Evolutionary conservation across 257 asterid genomes (phyloP), one percentile per base, ranked within the genome.

Genomic region (Anisodus acutangulus): DNA sequence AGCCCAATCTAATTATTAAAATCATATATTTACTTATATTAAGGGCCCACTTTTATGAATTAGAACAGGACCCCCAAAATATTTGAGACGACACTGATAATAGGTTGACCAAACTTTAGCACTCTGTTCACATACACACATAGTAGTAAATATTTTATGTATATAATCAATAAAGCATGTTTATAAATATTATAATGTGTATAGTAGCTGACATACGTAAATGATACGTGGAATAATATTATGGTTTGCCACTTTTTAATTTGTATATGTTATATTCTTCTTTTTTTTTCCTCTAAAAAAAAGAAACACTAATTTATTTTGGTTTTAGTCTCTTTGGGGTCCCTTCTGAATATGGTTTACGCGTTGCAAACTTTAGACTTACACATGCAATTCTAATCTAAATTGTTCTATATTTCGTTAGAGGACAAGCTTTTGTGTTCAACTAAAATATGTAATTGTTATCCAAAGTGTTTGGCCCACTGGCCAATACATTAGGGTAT

Each of bases 191-290:
- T 3, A 4, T 41, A 69, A 3, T 3, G 15, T 69, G 13, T 19
- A 53, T 13, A 26, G 55, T 47, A 51, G 86, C 80, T 82, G 87
- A 87, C 86, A 85, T 81, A 62, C 60, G 58, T 80, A 53, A 51
- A 13, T n/a, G n/a, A 71, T 69, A 87, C 89, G 88, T 87, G 89
- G 86, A 85, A 78, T 85, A 85, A 85, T 85, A 43, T 79, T 51
- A 85, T 85, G 89, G 87, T 82, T 57, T 76, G 82, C 81, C 74
- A 58, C 84, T 82, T 83, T 83, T 58, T 57, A 12, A 59, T 59
- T 7, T n/a, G 2, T 74, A 10, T 74, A 47, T 45, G 10, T 26
- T 41, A 41, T 22, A 22, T 19, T 53, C 13, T 78, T 51, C 43
- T 78, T 51, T 12, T 64, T 17, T 41, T 41, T 76, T 68, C 15